A percentile compares a stretch with the other conserved stretches of the same genome.
Conservation (phyloP, 495 filamentous ascomycete species). For the Aspergillus wentii region DNA sequence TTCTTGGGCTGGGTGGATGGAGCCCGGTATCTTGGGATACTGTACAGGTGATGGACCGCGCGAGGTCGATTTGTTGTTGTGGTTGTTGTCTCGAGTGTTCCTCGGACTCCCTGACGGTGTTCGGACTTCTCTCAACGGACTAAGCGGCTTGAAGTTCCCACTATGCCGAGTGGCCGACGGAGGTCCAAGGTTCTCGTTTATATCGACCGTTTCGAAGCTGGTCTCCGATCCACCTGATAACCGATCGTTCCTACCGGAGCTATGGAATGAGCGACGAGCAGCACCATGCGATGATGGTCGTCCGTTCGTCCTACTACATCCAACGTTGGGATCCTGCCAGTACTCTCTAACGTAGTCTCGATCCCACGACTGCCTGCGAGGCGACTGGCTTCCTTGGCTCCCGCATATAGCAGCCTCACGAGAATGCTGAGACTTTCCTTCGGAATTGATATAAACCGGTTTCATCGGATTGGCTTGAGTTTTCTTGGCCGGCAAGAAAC, state of each 20-base stretch:
- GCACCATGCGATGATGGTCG: conserved; percentile 4
- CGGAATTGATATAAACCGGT: conserved; percentile 7
- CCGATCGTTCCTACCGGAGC: conserved; percentile 1
- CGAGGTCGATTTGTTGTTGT: not conserved
- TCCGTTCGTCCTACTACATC: conserved; percentile 3
- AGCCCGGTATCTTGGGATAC: conserved; percentile 6
- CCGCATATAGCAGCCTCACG: conserved; percentile 4
- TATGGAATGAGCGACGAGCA: conserved; percentile 5
- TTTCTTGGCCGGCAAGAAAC: conserved; percentile 6
- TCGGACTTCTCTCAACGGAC: conserved; percentile 17
- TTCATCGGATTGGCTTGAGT: conserved; percentile 5
- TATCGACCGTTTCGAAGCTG: conserved; percentile 13
- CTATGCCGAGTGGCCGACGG: conserved; percentile 13
- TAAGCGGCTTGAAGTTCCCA: conserved; percentile 14
- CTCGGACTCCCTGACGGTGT: conserved; percentile 11
- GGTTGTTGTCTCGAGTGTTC: conserved; percentile 1
- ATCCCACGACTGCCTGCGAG: not conserved
- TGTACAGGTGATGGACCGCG: not conserved
- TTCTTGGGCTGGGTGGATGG: conserved; percentile 17
- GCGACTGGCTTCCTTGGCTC: not conserved
- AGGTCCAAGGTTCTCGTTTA: conserved; percentile 5
- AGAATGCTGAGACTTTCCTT: conserved; percentile 5
- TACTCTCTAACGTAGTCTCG: conserved; percentile 8
- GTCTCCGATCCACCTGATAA: conserved; percentile 3
- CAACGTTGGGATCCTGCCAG: conserved; percentile 10